Evolutionary conservation across 805 yeast species (phyloP).

Genomic region (Kregervanrija pseudodelftensis): DNA sequence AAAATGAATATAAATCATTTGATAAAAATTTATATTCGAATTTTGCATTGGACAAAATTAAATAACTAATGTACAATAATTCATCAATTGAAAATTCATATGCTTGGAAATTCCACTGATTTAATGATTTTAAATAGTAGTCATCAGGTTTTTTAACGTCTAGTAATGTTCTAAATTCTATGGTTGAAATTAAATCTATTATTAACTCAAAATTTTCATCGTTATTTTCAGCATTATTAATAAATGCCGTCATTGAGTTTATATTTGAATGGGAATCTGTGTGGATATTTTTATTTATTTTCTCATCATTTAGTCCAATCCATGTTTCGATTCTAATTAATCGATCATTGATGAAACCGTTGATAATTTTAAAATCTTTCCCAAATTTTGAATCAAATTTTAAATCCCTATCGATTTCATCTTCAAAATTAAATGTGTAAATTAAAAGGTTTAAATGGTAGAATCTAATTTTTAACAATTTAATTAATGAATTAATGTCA

Average conservation of each 20-base stretch:
- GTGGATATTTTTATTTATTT: constrained; percentile 11
- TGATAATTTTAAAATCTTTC: constrained; percentile 4
- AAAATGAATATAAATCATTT: constrained; percentile 27
- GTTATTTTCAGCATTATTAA: constrained; percentile 2
- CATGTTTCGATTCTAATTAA: constrained; percentile 33
- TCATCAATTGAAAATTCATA: constrained; percentile 61
- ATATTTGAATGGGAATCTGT: constrained; percentile 8
- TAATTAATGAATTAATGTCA: constrained; percentile 3
- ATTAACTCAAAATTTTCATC: constrained; percentile 6
- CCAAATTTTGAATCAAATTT: constrained; percentile 4
- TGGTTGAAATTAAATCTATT: constrained; percentile 18
- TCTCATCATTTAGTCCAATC: constrained; percentile 30
- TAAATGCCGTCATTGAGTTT: constrained; percentile 30
- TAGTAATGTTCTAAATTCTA: constrained; percentile 25
- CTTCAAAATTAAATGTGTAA: constrained; percentile 6
- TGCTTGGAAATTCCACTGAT: constrained; percentile 67
- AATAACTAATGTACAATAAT: constrained; percentile 49
- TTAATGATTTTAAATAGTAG: constrained; percentile 29
- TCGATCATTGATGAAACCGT: constrained; percentile 18
- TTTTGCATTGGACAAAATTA: constrained; percentile 35
- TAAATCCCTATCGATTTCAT: not conserved
- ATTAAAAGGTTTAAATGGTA: constrained; percentile 22
- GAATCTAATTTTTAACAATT: constrained; percentile 20
- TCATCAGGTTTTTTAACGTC: constrained; percentile 15
- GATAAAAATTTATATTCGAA: not conserved